A percentile compares a stretch with the other conserved stretches of the same genome.
Conservation (phyloP, 202 grass and related monocot genomes). For the Dendrocalamus latiflorus region DNA sequence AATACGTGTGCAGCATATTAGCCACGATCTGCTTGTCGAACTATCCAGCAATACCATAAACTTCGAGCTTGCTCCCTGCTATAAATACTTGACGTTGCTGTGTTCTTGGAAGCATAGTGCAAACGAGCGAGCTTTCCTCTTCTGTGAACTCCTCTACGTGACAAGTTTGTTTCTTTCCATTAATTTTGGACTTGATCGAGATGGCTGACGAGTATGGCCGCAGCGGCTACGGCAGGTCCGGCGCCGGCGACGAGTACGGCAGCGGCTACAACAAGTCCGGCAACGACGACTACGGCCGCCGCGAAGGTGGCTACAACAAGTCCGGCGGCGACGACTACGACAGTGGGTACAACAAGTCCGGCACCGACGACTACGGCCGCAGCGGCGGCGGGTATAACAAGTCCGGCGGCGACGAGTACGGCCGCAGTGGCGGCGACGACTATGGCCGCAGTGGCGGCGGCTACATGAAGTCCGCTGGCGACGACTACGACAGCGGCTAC, state of each 20-base stretch:
- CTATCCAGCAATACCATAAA: neutral
- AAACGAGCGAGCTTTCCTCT: neutral
- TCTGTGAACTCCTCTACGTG: neutral
- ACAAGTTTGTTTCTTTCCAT: neutral
- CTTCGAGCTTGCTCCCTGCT: neutral
- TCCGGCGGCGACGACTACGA: slow-evolving; percentile 12
- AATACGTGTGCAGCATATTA: no score
- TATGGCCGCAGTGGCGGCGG: neutral
- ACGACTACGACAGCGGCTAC: no score
- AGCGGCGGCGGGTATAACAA: neutral
- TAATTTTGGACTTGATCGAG: neutral
- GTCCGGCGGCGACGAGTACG: neutral
- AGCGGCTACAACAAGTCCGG: slow-evolving; percentile 39
- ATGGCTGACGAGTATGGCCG: slow-evolving; percentile 51
- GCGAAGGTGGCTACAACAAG: slow-evolving; percentile 12
- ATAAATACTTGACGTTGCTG: slow-evolving; percentile 31
- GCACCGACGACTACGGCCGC: neutral
- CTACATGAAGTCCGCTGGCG: no score
- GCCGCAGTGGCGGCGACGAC: neutral
- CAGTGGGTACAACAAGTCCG: slow-evolving; percentile 22
- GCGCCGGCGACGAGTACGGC: no score
- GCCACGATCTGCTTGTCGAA: neutral
- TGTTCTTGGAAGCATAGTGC: slow-evolving; percentile 11
- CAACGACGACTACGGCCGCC: slow-evolving; percentile 17
- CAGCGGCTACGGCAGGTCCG: no score